These are phyloP conservation scores for Ulota crispa DNA, from an alignment of 225 moss, liverwort and hornwort genomes.

Conservation along the genomic window DNA sequence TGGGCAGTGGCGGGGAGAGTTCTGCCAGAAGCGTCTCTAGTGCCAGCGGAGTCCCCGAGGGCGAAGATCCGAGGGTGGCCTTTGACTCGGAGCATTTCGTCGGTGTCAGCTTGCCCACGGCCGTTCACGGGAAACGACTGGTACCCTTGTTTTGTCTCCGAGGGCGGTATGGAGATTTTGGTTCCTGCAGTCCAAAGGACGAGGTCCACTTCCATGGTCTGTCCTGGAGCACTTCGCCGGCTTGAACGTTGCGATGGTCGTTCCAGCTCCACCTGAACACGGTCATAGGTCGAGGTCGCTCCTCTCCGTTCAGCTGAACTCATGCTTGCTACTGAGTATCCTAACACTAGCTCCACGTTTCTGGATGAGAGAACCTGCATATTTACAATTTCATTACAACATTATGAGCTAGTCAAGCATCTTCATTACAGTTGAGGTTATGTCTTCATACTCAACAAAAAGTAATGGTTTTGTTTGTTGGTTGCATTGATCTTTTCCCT, in stretches of 20 bases:
- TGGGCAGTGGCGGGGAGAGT: slow-evolving; percentile 81
- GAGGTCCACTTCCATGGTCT: slow-evolving; percentile 69
- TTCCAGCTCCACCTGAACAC: slow-evolving; percentile 56
- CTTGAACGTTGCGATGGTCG: slow-evolving; percentile 51
- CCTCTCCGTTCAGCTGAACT: slow-evolving; percentile 42
- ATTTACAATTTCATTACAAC: background rate
- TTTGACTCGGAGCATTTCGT: slow-evolving; percentile 81
- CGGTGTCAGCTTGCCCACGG: slow-evolving; percentile 92
- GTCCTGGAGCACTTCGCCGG: slow-evolving; percentile 40
- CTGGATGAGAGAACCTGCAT: slow-evolving; percentile 77
- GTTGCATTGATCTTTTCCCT: background rate
- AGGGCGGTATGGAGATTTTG: slow-evolving; percentile 64
- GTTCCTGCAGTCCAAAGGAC: slow-evolving; percentile 93
- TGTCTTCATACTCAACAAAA: background rate
- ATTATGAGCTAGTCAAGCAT: background rate
- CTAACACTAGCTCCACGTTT: slow-evolving; percentile 74
- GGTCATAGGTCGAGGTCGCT: slow-evolving; percentile 25
- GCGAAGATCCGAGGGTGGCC: slow-evolving; percentile 96
- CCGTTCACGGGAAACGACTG: slow-evolving; percentile 81
- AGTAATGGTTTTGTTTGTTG: background rate
- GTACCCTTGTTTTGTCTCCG: slow-evolving; percentile 57
- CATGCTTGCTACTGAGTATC: slow-evolving; percentile 71
- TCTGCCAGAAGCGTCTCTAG: slow-evolving; percentile 74
- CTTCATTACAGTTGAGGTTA: background rate
- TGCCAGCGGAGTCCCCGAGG: slow-evolving; percentile 84